These are phyloP conservation scores for Candida methanosorbosa DNA, from an alignment of 805 yeast genomes.

Conservation along the genomic window DNA sequence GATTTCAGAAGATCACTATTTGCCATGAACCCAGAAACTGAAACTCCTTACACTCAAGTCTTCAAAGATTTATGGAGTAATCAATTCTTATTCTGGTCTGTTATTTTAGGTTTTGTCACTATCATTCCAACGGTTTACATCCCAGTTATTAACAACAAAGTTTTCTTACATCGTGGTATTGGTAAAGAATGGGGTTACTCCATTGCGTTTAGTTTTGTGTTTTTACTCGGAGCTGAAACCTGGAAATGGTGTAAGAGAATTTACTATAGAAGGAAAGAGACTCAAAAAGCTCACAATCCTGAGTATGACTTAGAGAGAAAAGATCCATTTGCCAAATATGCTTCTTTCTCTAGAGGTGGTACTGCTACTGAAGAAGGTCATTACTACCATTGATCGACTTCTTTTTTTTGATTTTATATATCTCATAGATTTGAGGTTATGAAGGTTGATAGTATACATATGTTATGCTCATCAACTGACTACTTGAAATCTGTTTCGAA, in stretches of 20 bases:
- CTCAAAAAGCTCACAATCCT: constrained; percentile 43
- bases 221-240: constrained; percentile 51
- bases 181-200: constrained; percentile 79
- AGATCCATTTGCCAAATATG: constrained; percentile 55
- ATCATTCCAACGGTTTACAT: constrained; percentile 80
- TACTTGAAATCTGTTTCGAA: no score
- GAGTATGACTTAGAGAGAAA: constrained; percentile 55
- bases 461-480: no score
- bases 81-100: constrained; percentile 76
- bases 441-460: no score
- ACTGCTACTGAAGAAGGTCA: constrained; percentile 24
- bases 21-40: constrained; percentile 58
- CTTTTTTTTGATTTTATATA: no score
- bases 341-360: constrained; percentile 46
- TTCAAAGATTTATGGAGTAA: constrained; percentile 62
- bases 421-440: no score
- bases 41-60: constrained; percentile 52
- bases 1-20: constrained; percentile 65
- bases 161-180: constrained; percentile 65
- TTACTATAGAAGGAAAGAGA: constrained; percentile 28
- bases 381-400: constrained; percentile 6
- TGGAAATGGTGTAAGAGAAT: constrained; percentile 63
- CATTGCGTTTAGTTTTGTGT: constrained; percentile 47
- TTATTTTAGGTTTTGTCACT: constrained; percentile 57
- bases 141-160: constrained; percentile 73